A percentile compares a stretch with the other conserved stretches of the same genome.
Conservation (phyloP, 1,284 basidiomycete genomes). For the Moesziomyces sp. region DNA sequence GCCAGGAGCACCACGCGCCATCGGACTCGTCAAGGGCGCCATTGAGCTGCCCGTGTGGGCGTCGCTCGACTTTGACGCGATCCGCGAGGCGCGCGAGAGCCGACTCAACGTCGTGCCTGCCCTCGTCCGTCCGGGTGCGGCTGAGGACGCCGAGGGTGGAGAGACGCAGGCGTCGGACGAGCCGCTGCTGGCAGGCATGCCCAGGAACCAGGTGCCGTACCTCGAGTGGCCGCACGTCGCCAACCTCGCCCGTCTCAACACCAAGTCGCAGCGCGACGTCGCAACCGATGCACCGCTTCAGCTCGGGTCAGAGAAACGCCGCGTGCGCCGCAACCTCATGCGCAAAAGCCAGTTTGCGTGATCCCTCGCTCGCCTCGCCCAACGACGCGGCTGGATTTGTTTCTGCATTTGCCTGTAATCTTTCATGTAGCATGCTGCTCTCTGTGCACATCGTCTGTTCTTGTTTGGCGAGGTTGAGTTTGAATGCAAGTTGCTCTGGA, state of each 20-base stretch:
- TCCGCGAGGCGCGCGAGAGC: slow-evolving; percentile 42
- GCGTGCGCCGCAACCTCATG: slow-evolving; percentile 88
- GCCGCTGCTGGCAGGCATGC: slow-evolving; percentile 72
- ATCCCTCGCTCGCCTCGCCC: slow-evolving; percentile 4
- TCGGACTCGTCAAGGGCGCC: slow-evolving; percentile 82
- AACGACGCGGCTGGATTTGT: not conserved
- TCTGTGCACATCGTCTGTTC: too few species aligned
- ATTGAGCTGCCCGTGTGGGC: slow-evolving; percentile 87
- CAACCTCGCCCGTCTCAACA: slow-evolving; percentile 57
- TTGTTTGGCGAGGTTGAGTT: not conserved
- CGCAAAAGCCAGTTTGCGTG: slow-evolving; percentile 68
- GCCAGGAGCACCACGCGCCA: slow-evolving; percentile 70
- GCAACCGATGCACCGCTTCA: slow-evolving; percentile 7
- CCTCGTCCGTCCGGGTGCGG: not conserved
- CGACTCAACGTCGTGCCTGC: slow-evolving; percentile 20
- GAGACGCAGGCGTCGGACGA: slow-evolving; percentile 1
- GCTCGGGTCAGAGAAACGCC: slow-evolving; percentile 76
- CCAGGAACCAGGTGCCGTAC: slow-evolving; percentile 78
- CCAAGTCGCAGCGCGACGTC: not conserved
- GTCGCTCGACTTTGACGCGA: slow-evolving; percentile 78
- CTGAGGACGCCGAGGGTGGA: not conserved
- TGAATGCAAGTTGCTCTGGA: not conserved
- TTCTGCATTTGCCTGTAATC: too few species aligned
- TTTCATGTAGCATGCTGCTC: not conserved
- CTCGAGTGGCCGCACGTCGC: slow-evolving; percentile 80